Conservation (phyloP, 2,329 filamentous ascomycete species). For the Monosporascus sp. region DNA sequence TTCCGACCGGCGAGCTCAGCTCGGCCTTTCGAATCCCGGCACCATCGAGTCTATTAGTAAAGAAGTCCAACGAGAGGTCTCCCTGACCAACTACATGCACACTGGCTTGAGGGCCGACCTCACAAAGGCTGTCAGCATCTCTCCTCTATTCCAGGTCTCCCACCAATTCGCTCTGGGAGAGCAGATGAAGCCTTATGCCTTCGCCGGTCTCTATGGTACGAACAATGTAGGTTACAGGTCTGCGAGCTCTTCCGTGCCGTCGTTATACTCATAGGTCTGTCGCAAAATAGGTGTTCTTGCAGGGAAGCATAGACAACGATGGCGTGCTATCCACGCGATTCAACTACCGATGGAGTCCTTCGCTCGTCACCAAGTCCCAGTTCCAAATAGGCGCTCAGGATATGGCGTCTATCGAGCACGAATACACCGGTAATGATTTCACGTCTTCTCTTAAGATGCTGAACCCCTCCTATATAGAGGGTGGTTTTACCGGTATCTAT, state of each 20-base stretch:
- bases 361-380: slow-evolving; percentile 80
- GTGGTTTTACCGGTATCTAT: slow-evolving; percentile 88
- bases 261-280: slow-evolving; percentile 2
- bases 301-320: slow-evolving; percentile 93
- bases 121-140: slow-evolving; percentile 92
- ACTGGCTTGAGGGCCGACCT: slow-evolving; percentile 91
- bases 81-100: slow-evolving; percentile 96
- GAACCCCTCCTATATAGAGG: slow-evolving; percentile 91
- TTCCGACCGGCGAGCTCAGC: slow-evolving; percentile 76
- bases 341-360: slow-evolving; percentile 84
- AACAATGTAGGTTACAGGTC: slow-evolving; percentile 63
- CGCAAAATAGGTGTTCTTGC: slow-evolving; percentile 72
- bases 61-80: slow-evolving; percentile 94
- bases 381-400: slow-evolving; percentile 79
- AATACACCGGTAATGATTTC: slow-evolving; percentile 92
- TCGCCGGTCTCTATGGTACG: slow-evolving; percentile 89
- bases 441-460: slow-evolving; percentile 87
- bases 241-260: slow-evolving; percentile 6
- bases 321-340: slow-evolving; percentile 80
- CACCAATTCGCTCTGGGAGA: slow-evolving; percentile 96
- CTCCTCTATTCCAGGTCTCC: slow-evolving; percentile 92
- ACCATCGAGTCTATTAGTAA: slow-evolving; percentile 83
- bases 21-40: slow-evolving; percentile 88
- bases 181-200: slow-evolving; percentile 87
- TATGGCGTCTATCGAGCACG: slow-evolving; percentile 90